A percentile compares a stretch with the other conserved stretches of the same genome.
phyloP scores from a whole-genome alignment of 2,329 filamentous ascomycete species.

The Phialophora tarda region DNA sequence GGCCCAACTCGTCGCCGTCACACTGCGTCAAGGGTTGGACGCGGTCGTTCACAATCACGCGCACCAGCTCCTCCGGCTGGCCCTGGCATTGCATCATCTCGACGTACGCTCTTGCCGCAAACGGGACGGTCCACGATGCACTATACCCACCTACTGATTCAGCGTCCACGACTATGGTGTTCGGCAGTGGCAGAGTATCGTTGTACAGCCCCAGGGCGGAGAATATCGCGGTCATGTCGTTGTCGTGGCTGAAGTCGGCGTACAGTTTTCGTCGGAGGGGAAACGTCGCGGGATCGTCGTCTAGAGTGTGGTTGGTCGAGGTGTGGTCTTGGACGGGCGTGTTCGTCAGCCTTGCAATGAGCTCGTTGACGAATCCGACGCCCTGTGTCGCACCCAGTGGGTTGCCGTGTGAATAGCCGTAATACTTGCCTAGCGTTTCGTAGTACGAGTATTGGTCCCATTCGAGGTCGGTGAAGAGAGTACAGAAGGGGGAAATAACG shows the following conservation, averaged over 20 bases:
- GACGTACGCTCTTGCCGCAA: constrained; percentile 14
- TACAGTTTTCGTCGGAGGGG: constrained; percentile 16
- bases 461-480: constrained; percentile 16
- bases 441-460: constrained; percentile 17
- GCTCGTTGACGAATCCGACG: constrained; percentile 17
- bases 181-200: constrained; percentile 10
- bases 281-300: constrained; percentile 16
- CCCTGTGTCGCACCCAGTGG: constrained; percentile 18
- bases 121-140: constrained; percentile 14
- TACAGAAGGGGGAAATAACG: constrained; percentile 13
- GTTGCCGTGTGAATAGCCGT: constrained; percentile 18
- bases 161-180: constrained; percentile 12
- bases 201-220: constrained; percentile 11
- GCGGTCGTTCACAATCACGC: constrained; percentile 19
- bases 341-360: constrained; percentile 15
- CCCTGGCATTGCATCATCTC: constrained; percentile 15
- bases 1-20: constrained; percentile 4
- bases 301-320: constrained; percentile 18
- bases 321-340: constrained; percentile 19
- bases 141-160: constrained; percentile 6
- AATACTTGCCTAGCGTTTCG: constrained; percentile 18
- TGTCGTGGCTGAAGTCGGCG: constrained; percentile 21
- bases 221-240: constrained; percentile 20
- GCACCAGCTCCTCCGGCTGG: constrained; percentile 9
- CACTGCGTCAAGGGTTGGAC: constrained; percentile 13